phyloP scores from a whole-genome alignment of 768 basidiomycete species.

The Tubosaeta sp. region DNA sequence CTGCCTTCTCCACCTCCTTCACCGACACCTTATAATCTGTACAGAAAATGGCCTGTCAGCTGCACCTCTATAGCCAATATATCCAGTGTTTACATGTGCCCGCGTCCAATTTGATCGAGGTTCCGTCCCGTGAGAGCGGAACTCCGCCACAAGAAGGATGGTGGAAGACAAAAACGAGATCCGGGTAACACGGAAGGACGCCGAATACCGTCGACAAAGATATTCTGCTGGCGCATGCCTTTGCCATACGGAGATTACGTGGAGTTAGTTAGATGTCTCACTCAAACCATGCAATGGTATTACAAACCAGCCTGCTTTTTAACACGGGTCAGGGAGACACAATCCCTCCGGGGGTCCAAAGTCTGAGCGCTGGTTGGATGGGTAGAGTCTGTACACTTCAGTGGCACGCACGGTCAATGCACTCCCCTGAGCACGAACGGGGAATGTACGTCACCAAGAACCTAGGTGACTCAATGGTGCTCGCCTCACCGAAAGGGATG shows the following conservation, averaged over 20 bases:
- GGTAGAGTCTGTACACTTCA: constrained; percentile 51
- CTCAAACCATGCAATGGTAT: neutral
- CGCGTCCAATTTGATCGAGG: constrained; percentile 32
- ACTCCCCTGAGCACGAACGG: neutral
- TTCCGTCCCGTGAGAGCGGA: constrained; percentile 38
- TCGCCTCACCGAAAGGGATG: constrained; percentile 60
- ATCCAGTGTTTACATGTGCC: constrained; percentile 19
- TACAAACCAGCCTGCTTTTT: constrained; percentile 20
- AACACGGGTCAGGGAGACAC: constrained; percentile 27
- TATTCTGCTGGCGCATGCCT: constrained; percentile 63
- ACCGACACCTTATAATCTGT: neutral
- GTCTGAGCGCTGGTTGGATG: constrained; percentile 39
- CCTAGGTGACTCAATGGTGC: constrained; percentile 48
- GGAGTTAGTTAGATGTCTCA: neutral
- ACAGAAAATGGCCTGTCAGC: constrained; percentile 43
- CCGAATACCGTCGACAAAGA: constrained; percentile 58
- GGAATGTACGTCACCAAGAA: neutral
- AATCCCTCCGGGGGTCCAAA: constrained; percentile 45
- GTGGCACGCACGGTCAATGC: constrained; percentile 53
- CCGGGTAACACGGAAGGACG: constrained; percentile 49
- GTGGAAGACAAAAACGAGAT: constrained; percentile 3
- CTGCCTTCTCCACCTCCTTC: constrained; percentile 46
- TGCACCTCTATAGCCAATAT: constrained; percentile 60
- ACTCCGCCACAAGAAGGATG: constrained; percentile 20
- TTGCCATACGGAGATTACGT: constrained; percentile 37